Conservation (phyloP, 257 asterid genomes). For the Oldenlandia corymbosa region DNA sequence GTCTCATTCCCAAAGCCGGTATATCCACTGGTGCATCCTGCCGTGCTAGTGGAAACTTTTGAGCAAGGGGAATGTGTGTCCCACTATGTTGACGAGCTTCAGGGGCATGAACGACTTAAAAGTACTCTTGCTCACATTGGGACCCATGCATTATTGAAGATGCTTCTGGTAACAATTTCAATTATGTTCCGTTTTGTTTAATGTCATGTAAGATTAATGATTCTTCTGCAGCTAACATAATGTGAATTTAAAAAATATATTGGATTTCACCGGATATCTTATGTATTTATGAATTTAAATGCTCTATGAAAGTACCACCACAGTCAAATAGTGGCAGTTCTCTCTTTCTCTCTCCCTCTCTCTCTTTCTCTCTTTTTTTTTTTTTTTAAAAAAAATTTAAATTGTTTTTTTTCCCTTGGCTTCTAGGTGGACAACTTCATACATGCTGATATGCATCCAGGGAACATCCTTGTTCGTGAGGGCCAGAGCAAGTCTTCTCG, state of each 20-base stretch:
- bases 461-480: slow-evolving; percentile 34
- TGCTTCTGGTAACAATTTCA: slow-evolving; percentile 17
- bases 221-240: no score
- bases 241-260: neutral
- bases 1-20: slow-evolving; percentile 31
- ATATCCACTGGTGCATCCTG: slow-evolving; percentile 23
- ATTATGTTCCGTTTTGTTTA: neutral
- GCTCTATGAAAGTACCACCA: neutral
- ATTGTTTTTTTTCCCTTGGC: neutral
- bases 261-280: no score
- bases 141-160: slow-evolving; percentile 18
- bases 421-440: slow-evolving; percentile 38
- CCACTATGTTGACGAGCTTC: slow-evolving; percentile 20
- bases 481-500: slow-evolving; percentile 21
- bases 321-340: neutral
- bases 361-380: neutral
- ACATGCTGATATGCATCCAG: slow-evolving; percentile 44
- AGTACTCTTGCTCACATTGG: slow-evolving; percentile 25
- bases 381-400: no score
- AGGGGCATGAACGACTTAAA: slow-evolving; percentile 22
- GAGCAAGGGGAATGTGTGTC: slow-evolving; percentile 24
- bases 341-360: neutral
- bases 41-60: slow-evolving; percentile 22
- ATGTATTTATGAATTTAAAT: neutral
- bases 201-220: no score